Base-by-base conservation (phyloP, 1,139 yeast species). In the Yamadazyma membranifaciens region DNA sequence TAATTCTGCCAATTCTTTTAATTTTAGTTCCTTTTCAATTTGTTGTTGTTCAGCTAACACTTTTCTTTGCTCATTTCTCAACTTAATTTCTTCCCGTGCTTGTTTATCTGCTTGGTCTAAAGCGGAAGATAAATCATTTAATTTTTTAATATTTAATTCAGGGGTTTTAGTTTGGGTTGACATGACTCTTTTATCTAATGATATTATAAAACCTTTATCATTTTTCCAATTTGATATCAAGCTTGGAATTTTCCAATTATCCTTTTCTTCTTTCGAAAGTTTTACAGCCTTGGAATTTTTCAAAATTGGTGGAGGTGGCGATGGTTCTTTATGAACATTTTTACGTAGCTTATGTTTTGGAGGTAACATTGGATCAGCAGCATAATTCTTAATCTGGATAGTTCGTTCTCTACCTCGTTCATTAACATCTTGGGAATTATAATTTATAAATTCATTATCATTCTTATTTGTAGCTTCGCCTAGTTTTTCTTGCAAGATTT, bases 191-290 rank as follows among this genome's bases (percentile, higher is more conserved):
- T 86, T 85, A 42, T 89, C 96, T 34, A 92, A 62, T 0, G 87
- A 81, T 37, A 91, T 83, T 1, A 96, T 81, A 58, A 83, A 89
- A 3, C 98, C 98, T 50, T 86, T 85, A 20, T 92, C 88, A 59
- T 92, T 92, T 60, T 91, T 91, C 98, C 98, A 92, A 59, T 88
- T 89, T 1, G 98, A 91, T 1, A 92, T 78, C 1, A 95, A 89
- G 0, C 96, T 83, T 0, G 98, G 98, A 24, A 92, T 88, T 38
- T 76, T 75, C 98, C 98, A 92, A 45, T 80, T 77, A 29, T 78
- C 81, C 45, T 82, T 83, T 44, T 89, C 96, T 51, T 84, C 88
- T 31, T 81, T 80, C 0, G 92, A 78, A n/a, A 85, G 59, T 50
- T 75, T 80, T 4, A 52, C 48, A 2, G 52, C 49, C 31, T 50